phyloP scores from a whole-genome alignment of 768 basidiomycete genomes.

The Suillus americanus region DNA sequence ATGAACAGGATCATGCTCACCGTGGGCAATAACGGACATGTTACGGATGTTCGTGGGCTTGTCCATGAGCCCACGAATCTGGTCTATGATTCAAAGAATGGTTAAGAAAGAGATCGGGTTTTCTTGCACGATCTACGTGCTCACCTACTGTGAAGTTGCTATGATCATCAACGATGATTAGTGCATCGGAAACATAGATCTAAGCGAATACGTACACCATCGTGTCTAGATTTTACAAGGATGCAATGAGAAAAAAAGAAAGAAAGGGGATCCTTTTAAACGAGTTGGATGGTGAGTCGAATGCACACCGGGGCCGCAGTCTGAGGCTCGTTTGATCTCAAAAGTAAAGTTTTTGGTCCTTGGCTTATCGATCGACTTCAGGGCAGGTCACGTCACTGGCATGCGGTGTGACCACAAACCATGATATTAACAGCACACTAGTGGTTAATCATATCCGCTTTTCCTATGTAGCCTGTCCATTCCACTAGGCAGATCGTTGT shows the following conservation, averaged over 20 bases:
- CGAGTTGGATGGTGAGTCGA: constrained; percentile 18
- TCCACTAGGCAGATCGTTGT: too few species aligned
- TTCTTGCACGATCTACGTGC: constrained; percentile 28
- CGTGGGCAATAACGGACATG: constrained; percentile 93
- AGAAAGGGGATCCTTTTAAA: constrained; percentile 17
- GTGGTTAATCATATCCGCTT: not conserved
- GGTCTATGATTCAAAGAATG: constrained; percentile 48
- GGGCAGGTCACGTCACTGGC: constrained; percentile 37
- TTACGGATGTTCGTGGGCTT: constrained; percentile 89
- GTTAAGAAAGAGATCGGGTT: not conserved
- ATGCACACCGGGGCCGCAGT: constrained; percentile 28
- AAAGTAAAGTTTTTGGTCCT: constrained; percentile 13
- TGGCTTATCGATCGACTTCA: constrained; percentile 47
- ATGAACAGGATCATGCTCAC: constrained; percentile 42
- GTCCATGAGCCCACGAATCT: constrained; percentile 89
- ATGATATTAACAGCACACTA: not conserved
- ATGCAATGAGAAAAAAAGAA: constrained; percentile 16
- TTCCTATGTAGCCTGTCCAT: not conserved
- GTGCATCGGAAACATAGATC: constrained; percentile 14
- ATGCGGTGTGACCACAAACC: not conserved
- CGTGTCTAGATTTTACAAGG: constrained; percentile 50
- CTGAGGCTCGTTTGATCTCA: constrained; percentile 15
- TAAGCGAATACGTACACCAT: constrained; percentile 72
- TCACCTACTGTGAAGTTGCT: constrained; percentile 90
- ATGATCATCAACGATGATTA: constrained; percentile 32